Percentiles rank a stretch among this genome's conserved stretches.
These are phyloP conservation scores for Blastobotrys ciferrii DNA, from an alignment of 1,139 yeast genomes.

Conservation along the genomic window DNA sequence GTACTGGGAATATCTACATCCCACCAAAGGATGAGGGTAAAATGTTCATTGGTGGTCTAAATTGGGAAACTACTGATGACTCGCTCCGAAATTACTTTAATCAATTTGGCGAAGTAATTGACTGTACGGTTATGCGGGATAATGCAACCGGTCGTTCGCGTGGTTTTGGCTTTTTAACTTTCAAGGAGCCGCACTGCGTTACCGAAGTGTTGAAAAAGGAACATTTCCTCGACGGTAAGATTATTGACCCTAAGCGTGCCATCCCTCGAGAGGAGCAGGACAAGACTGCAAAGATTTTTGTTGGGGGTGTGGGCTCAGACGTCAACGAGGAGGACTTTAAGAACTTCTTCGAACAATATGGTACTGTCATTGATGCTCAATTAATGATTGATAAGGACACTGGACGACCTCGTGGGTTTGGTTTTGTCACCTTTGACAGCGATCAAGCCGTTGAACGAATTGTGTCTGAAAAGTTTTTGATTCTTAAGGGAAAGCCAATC, in stretches of 20 bases:
- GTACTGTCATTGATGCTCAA: conserved; percentile 94
- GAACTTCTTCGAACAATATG: conserved; percentile 84
- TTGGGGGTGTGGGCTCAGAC: conserved; percentile 96
- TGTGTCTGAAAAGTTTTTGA: conserved; percentile 76
- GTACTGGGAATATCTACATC: conserved; percentile 41
- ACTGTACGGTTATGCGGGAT: conserved; percentile 94
- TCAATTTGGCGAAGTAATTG: conserved; percentile 87
- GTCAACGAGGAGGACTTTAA: conserved; percentile 91
- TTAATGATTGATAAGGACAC: conserved; percentile 97
- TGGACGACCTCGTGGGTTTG: conserved; percentile 97
- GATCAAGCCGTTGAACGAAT: conserved; percentile 95
- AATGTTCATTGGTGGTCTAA: conserved; percentile 97
- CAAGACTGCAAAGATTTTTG: conserved; percentile 94
- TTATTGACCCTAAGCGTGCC: conserved; percentile 97
- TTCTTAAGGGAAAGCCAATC: conserved; percentile 85
- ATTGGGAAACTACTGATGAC: conserved; percentile 96
- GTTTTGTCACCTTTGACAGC: conserved; percentile 93
- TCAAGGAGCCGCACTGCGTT: conserved; percentile 77
- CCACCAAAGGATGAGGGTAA: conserved; percentile 63
- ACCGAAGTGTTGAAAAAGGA: conserved; percentile 85
- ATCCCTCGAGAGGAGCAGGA: conserved; percentile 98
- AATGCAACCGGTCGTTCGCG: conserved; percentile 86
- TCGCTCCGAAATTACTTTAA: conserved; percentile 72
- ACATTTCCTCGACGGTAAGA: conserved; percentile 92
- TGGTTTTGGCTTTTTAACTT: conserved; percentile 94